Base-by-base conservation (phyloP, 257 asterid species). In the Apocynum venetum region DNA sequence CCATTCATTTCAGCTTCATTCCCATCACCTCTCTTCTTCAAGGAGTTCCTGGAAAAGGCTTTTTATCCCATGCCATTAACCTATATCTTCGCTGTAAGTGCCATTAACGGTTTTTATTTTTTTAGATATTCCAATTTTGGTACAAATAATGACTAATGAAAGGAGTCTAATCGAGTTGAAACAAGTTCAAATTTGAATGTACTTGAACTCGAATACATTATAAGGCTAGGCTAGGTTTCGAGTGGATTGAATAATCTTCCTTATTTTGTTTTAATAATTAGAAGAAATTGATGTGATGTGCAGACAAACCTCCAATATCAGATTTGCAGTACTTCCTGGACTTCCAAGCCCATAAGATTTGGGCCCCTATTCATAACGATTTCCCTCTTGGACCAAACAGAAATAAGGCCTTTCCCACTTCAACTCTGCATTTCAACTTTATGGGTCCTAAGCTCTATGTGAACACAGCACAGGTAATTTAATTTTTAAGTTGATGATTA, bases 281-380 rank as follows among this genome's bases (percentile, higher is more conserved):
- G 31, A 25, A 25, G 31, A 25, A 25, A 25, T 25, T 25, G 31
- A 25, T 25, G 55, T 55, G 56, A 48, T 75, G 41, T 71, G 73
- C 93, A 94, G 98, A 95, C 52, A 93, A 95, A 80, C 99, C 99
- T n/a, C 97, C 97, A 1, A 84, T 94, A 60, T 87, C 82, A 17
- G 98, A 94, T 78, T 53, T 93, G 41, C 88, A 89, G 79, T 89
- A 90, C 77, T 94, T 94, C 76, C 77, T 94, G 89, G 98, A 94
- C 77, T 94, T 94, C 60, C 98, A 94, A 80, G 81, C 88, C 71
- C 97, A 92, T 43, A 92, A 83, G 57, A 78, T 81, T 6, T 94
- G 98, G 98, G 98, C 98, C 70, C 98, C 98, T 1, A 80, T 90
- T 46, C 93, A 90, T 77, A 90, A 88, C 36, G 98, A 92, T 70